Conservation (phyloP, 176 grass and related monocot genomes). For the Triticum turgidum region DNA sequence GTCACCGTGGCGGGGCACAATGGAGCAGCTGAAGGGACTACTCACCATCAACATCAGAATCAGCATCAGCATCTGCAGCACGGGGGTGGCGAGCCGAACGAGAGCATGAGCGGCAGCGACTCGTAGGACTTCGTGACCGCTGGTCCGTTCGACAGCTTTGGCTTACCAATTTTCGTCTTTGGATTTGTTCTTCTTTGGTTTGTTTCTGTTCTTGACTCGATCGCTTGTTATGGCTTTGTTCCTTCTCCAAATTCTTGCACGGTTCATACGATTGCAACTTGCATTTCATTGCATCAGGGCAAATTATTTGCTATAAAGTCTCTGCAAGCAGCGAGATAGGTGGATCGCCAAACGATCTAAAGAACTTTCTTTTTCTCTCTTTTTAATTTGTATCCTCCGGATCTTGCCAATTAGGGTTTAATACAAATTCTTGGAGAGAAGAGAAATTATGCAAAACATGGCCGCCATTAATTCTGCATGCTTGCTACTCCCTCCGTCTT, state of each 20-base stretch:
- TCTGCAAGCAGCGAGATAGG: not conserved
- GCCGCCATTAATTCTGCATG: not conserved
- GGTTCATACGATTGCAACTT: conserved; percentile 22
- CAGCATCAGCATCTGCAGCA: conserved; percentile 23
- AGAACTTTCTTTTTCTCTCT: not conserved
- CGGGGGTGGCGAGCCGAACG: conserved; percentile 45
- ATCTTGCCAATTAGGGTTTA: conserved; percentile 5
- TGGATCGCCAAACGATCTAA: not conserved
- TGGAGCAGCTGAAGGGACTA: conserved; percentile 9
- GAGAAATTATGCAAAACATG: not conserved
- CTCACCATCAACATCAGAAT: not conserved
- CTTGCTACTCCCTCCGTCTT: no score
- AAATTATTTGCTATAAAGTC: not conserved
- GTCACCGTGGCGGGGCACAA: conserved; percentile 37
- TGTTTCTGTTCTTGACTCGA: conserved; percentile 18
- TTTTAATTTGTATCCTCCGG: not conserved
- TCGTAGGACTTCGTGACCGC: conserved; percentile 50
- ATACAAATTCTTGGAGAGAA: not conserved
- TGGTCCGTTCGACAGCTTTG: conserved; percentile 24
- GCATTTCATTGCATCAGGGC: conserved; percentile 7
- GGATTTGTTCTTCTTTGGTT: conserved; percentile 36
- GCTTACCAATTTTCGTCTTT: not conserved
- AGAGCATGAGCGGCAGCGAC: conserved; percentile 74
- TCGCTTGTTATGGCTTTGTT: not conserved
- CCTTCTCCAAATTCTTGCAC: conserved; percentile 13